Evolutionary conservation across 805 yeast genomes (phyloP).

Genomic region (Wickerhamiella cacticola): DNA sequence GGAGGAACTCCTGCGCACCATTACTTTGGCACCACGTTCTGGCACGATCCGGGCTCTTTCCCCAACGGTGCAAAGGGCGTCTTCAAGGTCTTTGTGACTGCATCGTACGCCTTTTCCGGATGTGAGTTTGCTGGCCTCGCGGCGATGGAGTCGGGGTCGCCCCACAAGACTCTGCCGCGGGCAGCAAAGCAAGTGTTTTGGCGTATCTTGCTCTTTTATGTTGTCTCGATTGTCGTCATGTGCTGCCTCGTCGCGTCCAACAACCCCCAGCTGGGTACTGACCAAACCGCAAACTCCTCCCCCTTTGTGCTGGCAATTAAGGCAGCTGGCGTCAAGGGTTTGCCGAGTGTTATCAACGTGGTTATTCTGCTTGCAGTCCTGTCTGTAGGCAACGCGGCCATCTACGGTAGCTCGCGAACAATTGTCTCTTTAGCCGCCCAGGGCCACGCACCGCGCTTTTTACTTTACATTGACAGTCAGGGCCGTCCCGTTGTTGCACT

Average conservation of each 20-base stretch:
- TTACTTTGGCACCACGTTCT: conserved; percentile 41
- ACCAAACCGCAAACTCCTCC: conserved; percentile 52
- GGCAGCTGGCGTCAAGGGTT: conserved; percentile 52
- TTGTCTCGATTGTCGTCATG: conserved; percentile 42
- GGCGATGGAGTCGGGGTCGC: conserved; percentile 64
- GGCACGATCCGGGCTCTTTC: conserved; percentile 60
- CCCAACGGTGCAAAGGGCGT: conserved; percentile 57
- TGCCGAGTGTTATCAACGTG: conserved; percentile 60
- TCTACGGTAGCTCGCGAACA: conserved; percentile 61
- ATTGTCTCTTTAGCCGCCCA: conserved; percentile 55
- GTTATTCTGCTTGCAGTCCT: conserved; percentile 56
- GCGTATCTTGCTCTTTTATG: conserved; percentile 63
- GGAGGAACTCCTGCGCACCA: conserved; percentile 47
- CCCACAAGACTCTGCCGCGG: conserved; percentile 52
- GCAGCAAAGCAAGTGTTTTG: conserved; percentile 77
- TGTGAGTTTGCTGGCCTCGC: conserved; percentile 64
- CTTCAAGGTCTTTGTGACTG: conserved; percentile 60
- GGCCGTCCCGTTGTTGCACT: conserved; percentile 74
- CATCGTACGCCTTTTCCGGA: conserved; percentile 68
- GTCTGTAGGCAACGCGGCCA: conserved; percentile 64
- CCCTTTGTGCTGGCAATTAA: conserved; percentile 65
- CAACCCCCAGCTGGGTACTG: conserved; percentile 38
- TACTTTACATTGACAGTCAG: conserved; percentile 57
- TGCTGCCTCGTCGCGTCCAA: conserved; percentile 63
- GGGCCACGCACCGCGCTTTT: conserved; percentile 47